Evolutionary conservation across 805 yeast species (phyloP).

Genomic region (Metschnikowia borealis): DNA sequence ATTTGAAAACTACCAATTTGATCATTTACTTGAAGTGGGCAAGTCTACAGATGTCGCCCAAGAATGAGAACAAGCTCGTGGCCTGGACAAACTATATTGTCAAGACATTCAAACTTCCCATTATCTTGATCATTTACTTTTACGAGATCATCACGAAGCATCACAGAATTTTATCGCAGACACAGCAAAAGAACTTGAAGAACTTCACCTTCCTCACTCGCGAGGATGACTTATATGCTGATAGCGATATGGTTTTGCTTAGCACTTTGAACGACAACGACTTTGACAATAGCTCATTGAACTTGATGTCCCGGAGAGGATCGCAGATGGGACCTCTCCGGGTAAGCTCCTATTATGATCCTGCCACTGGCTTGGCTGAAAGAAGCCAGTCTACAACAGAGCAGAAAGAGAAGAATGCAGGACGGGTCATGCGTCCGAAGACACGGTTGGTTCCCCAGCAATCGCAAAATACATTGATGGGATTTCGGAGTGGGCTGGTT

Average conservation of each 20-base stretch:
- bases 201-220: slow-evolving; percentile 33
- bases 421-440: neutral
- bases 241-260: slow-evolving; percentile 25
- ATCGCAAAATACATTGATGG: slow-evolving; percentile 33
- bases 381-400: neutral
- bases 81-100: slow-evolving; percentile 17
- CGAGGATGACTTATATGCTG: slow-evolving; percentile 29
- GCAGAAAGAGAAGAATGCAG: neutral
- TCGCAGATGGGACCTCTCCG: slow-evolving; percentile 18
- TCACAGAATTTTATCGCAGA: slow-evolving; percentile 14
- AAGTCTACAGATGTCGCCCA: slow-evolving; percentile 16
- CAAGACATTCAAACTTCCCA: slow-evolving; percentile 34
- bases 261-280: slow-evolving; percentile 13
- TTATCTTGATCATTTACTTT: slow-evolving; percentile 28
- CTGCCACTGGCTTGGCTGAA: neutral
- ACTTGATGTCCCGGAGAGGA: slow-evolving; percentile 25
- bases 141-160: slow-evolving; percentile 30
- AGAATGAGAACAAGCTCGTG: slow-evolving; percentile 9
- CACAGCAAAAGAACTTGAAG: slow-evolving; percentile 23
- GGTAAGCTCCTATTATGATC: slow-evolving; percentile 2
- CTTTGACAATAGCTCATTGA: slow-evolving; percentile 24
- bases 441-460: slow-evolving; percentile 22
- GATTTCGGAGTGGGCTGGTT: slow-evolving; percentile 36
- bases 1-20: slow-evolving; percentile 36
- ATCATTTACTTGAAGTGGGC: slow-evolving; percentile 35